A percentile compares a stretch with the other conserved stretches of the same genome.
Conservation (phyloP, 2,329 filamentous ascomycete genomes). For the Lasiodiplodia sp. region DNA sequence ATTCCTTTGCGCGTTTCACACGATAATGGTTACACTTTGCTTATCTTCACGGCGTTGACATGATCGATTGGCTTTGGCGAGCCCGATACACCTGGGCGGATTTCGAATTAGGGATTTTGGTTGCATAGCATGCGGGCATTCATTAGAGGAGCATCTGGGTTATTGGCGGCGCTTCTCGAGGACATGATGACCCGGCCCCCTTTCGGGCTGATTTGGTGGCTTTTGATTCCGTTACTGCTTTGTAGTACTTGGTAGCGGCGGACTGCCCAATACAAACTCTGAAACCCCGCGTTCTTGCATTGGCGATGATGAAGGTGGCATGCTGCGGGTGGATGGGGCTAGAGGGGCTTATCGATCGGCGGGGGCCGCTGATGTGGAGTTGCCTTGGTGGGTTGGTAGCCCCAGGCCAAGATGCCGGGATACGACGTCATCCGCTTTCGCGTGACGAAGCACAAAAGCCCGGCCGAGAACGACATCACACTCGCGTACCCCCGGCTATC, state of each 20-base stretch:
- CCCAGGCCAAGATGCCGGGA: background rate
- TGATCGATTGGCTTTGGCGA: constrained; percentile 1
- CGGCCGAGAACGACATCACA: constrained; percentile 20
- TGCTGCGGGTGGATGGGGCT: background rate
- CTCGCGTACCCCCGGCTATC: background rate
- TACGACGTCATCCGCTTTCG: constrained; percentile 18
- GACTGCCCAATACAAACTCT: constrained; percentile 20
- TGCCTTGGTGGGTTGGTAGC: background rate
- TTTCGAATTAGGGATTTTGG: constrained; percentile 11
- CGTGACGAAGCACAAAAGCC: constrained; percentile 5
- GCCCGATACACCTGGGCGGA: background rate
- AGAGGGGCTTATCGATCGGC: constrained; percentile 18
- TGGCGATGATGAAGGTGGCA: constrained; percentile 1
- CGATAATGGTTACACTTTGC: constrained; percentile 15
- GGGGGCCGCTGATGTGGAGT: constrained; percentile 5
- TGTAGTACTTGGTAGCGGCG: constrained; percentile 7
- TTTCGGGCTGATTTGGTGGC: constrained; percentile 14
- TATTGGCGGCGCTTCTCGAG: constrained; percentile 31
- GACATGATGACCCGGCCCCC: constrained; percentile 29
- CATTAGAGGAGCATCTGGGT: constrained; percentile 31
- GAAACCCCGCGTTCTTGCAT: constrained; percentile 16
- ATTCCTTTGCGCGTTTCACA: constrained; percentile 21
- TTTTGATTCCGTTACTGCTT: constrained; percentile 14
- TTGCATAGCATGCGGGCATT: constrained; percentile 28
- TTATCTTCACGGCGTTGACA: constrained; percentile 7